Evolutionary conservation across 192 early-diverging fungal species (phyloP).

Genomic region (Coemansia sp.): DNA sequence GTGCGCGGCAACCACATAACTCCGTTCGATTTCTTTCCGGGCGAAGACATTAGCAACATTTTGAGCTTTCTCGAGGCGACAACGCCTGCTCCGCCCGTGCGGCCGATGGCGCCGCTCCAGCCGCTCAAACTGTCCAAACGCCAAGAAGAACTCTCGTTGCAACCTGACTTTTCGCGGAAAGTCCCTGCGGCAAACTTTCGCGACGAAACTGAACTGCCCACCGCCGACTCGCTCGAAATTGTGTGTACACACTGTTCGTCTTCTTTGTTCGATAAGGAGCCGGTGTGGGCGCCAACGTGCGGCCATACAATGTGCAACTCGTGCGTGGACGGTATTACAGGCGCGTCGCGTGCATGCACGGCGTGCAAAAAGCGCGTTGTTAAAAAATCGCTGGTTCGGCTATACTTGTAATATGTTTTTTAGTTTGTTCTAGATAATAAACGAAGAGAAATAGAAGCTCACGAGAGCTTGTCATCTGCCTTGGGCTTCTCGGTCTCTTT

Average conservation of each 20-base stretch:
- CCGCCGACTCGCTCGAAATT: slow-evolving; percentile 18
- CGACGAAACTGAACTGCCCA: slow-evolving; percentile 9
- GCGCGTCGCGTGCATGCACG: slow-evolving; percentile 24
- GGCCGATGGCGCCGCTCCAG: slow-evolving; percentile 24
- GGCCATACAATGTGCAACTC: slow-evolving; percentile 47
- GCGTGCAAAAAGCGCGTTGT: slow-evolving; percentile 35
- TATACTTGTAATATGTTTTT: slow-evolving; percentile 26
- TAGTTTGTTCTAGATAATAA: not conserved
- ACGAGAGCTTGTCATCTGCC: not conserved
- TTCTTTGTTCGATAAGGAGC: slow-evolving; percentile 32
- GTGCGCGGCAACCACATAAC: slow-evolving; percentile 16
- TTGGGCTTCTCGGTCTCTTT: not conserved
- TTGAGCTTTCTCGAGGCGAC: slow-evolving; percentile 45
- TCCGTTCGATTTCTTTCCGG: slow-evolving; percentile 40
- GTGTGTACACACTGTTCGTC: slow-evolving; percentile 34
- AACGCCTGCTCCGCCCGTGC: slow-evolving; percentile 28
- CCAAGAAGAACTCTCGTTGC: slow-evolving; percentile 32
- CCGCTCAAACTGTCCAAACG: slow-evolving; percentile 33
- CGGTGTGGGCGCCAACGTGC: slow-evolving; percentile 46
- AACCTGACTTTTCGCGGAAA: slow-evolving; percentile 24
- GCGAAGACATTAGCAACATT: slow-evolving; percentile 42
- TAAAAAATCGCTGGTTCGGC: slow-evolving; percentile 40
- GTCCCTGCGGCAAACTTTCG: slow-evolving; percentile 45
- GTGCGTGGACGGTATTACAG: slow-evolving; percentile 29
- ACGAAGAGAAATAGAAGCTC: not conserved